phyloP scores from a whole-genome alignment of 805 yeast genomes.

The Candida xyloterini region DNA sequence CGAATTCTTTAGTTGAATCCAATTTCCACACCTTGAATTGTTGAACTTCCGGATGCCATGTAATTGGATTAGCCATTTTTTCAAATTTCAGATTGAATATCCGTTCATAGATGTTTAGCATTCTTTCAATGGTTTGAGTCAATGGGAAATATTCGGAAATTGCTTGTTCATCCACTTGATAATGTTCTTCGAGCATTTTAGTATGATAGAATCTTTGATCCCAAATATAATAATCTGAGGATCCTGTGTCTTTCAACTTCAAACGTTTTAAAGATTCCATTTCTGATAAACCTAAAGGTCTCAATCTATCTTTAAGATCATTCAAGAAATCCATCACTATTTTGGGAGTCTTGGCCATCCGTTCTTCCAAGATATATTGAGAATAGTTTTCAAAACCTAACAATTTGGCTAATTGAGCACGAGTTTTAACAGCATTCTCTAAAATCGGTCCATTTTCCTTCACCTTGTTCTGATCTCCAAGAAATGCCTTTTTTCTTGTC shows the following conservation, averaged over 20 bases:
- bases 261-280: slow-evolving; percentile 54
- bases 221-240: slow-evolving; percentile 59
- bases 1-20: slow-evolving; percentile 56
- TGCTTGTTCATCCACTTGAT: slow-evolving; percentile 66
- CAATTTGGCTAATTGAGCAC: slow-evolving; percentile 58
- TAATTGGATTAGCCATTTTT: slow-evolving; percentile 42
- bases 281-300: slow-evolving; percentile 50
- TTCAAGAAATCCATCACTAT: slow-evolving; percentile 59
- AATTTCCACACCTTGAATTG: slow-evolving; percentile 69
- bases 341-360: slow-evolving; percentile 73
- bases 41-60: slow-evolving; percentile 80
- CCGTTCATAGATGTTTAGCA: slow-evolving; percentile 69
- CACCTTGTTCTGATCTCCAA: slow-evolving; percentile 67
- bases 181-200: slow-evolving; percentile 61
- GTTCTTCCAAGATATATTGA: slow-evolving; percentile 66
- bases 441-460: slow-evolving; percentile 63
- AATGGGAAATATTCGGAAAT: slow-evolving; percentile 79
- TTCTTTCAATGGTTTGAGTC: slow-evolving; percentile 59
- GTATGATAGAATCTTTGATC: slow-evolving; percentile 69
- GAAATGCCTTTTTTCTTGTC: slow-evolving; percentile 63
- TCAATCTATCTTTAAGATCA: slow-evolving; percentile 57
- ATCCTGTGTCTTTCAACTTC: slow-evolving; percentile 41
- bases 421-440: slow-evolving; percentile 53
- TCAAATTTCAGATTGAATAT: slow-evolving; percentile 68
- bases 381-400: slow-evolving; percentile 71